These are phyloP conservation scores for Forsythia suspensa DNA, from an alignment of 257 asterid genomes.

Conservation along the genomic window DNA sequence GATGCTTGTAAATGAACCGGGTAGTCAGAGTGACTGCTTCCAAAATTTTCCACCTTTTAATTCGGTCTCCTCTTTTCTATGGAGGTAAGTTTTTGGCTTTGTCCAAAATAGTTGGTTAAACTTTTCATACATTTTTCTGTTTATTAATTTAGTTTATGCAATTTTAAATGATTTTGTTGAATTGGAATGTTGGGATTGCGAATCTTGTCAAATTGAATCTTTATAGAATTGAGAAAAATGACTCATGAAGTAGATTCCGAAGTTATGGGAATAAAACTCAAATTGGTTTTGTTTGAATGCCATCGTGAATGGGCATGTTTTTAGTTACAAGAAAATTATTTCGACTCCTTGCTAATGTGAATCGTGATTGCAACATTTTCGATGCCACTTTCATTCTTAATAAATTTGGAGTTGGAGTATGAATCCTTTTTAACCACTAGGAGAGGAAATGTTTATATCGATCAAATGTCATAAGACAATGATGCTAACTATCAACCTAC, in stretches of 20 bases:
- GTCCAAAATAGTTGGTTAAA: neutral
- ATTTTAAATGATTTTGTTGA: neutral
- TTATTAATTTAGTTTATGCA: neutral
- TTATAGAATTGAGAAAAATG: neutral
- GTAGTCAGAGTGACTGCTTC: neutral
- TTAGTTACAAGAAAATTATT: neutral
- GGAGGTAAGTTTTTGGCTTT: neutral
- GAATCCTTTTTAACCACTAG: neutral
- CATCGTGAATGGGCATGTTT: neutral
- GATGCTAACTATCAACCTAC: neutral
- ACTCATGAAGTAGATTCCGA: neutral
- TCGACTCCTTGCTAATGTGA: neutral
- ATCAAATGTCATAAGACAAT: neutral
- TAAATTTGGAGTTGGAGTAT: neutral
- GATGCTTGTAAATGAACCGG: neutral
- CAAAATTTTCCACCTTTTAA: neutral
- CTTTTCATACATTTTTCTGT: neutral
- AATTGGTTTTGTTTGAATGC: neutral
- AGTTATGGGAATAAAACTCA: neutral
- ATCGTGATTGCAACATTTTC: neutral
- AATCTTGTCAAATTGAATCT: neutral
- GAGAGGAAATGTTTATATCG: neutral
- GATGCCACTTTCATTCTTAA: neutral
- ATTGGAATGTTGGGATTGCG: neutral
- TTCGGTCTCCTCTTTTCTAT: slow-evolving; percentile 4